Conservation (phyloP, 106 monocot species). For the Dendrobium chrysotoxum region DNA sequence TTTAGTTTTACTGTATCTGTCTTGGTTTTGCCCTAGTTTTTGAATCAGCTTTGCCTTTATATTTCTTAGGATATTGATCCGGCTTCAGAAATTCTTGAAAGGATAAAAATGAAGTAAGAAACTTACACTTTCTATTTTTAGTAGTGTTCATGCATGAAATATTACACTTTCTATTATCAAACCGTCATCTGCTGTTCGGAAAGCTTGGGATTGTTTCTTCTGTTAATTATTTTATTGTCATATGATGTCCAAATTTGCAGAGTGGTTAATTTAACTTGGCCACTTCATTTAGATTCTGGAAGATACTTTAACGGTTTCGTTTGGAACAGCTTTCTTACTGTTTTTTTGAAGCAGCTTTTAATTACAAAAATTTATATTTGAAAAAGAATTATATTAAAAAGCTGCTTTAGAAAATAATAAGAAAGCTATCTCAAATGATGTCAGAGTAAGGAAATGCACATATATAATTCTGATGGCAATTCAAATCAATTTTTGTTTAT, state of each 20-base stretch:
- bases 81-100: constrained; percentile 37
- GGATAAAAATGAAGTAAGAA: constrained; percentile 82
- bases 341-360: too few relatives aligned
- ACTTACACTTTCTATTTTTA: neutral
- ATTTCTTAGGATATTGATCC: constrained; percentile 60
- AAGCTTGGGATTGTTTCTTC: neutral
- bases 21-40: neutral
- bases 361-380: too few relatives aligned
- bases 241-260: neutral
- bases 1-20: neutral
- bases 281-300: neutral
- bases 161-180: neutral
- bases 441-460: neutral
- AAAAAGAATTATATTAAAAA: too few relatives aligned
- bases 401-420: too few relatives aligned
- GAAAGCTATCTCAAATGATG: too few relatives aligned
- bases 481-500: neutral
- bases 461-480: neutral
- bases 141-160: neutral
- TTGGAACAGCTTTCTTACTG: too few relatives aligned
- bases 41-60: neutral
- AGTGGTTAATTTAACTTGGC: neutral
- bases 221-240: neutral
- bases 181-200: neutral
- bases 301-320: neutral